Evolutionary conservation across 75 land plant genomes (phyloP).

Genomic region (Sequoiadendron giganteum): DNA sequence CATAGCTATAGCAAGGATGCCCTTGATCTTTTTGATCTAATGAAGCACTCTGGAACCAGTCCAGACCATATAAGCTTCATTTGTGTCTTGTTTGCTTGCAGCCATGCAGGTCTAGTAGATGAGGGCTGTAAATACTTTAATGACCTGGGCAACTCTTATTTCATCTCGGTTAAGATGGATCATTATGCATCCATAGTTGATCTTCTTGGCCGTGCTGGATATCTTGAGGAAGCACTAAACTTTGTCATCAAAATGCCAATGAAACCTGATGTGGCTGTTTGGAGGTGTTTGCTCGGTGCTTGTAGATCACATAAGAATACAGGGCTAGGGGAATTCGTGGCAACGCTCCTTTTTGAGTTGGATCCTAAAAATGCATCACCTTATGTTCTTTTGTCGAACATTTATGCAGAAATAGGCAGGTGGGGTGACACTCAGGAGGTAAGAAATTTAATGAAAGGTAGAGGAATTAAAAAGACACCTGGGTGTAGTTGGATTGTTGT

Average conservation of each 20-base stretch:
- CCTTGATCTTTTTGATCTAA: not conserved
- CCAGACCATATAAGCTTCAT: not conserved
- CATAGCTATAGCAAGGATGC: constrained; percentile 1
- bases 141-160: not conserved
- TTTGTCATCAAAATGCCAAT: not conserved
- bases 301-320: not conserved
- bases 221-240: not conserved
- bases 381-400: constrained; percentile 16
- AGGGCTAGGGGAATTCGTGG: not conserved
- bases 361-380: constrained; percentile 7
- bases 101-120: not conserved
- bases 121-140: not conserved
- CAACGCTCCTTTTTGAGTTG: not conserved
- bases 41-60: not conserved
- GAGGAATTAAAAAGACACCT: constrained; percentile 12
- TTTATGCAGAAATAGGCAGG: not conserved
- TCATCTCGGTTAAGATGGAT: not conserved
- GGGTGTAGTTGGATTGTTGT: constrained; percentile 16
- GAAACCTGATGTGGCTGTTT: not conserved
- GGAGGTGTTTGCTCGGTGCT: not conserved
- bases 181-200: not conserved
- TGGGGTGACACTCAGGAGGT: constrained; percentile 14
- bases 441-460: constrained; percentile 11
- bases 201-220: constrained; percentile 12
- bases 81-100: not conserved